Conservation (phyloP, 176 grass and related monocot species). For the Avena atlantica region DNA sequence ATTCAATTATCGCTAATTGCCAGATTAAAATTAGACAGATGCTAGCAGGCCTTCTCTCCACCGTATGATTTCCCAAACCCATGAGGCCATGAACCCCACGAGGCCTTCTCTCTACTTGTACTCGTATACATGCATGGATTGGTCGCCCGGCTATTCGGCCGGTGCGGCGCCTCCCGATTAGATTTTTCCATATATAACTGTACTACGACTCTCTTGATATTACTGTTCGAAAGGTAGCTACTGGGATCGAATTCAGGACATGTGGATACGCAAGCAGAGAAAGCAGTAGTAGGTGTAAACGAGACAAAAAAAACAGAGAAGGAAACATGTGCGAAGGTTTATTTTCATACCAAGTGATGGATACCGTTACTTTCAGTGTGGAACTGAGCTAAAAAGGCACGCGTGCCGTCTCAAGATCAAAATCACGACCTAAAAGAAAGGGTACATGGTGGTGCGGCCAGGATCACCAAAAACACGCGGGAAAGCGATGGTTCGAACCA, state of each 20-base stretch:
- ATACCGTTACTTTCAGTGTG: constrained; percentile 17
- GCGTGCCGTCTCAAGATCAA: neutral
- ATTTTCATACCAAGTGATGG: neutral
- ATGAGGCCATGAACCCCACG: no score
- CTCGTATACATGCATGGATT: no score
- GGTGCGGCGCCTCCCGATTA: no score
- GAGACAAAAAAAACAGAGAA: neutral
- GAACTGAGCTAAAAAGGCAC: neutral
- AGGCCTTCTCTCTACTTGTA: no score
- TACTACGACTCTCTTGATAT: neutral
- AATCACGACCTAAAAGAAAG: neutral
- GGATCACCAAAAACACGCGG: neutral
- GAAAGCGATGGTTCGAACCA: constrained; percentile 10
- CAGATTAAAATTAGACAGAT: no score
- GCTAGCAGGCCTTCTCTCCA: no score
- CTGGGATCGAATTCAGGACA: neutral
- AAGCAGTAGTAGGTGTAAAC: constrained; percentile 4
- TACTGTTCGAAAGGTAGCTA: neutral
- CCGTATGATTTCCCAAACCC: no score
- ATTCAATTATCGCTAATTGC: no score
- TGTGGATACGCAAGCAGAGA: neutral
- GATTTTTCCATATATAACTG: no score
- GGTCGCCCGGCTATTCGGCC: no score
- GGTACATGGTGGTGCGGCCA: neutral
- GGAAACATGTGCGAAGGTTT: no score